Base-by-base conservation (phyloP, 83 land plant genomes). In the Larix sibirica region DNA sequence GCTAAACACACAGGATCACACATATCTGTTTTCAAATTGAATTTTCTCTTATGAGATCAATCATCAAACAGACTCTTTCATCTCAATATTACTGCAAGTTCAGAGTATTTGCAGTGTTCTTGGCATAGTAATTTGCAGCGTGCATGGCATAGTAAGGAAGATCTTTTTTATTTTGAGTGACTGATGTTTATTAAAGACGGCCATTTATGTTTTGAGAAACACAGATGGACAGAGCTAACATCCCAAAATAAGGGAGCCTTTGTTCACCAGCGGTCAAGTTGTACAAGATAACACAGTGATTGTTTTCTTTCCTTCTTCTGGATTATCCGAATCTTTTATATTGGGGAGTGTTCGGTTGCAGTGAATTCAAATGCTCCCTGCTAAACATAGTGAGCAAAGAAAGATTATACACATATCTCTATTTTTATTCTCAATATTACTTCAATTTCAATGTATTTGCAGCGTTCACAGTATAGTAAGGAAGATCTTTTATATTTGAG, bases 241-340 rank as follows among this genome's bases (percentile, higher is more conserved):
- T 77, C 83, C 91, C 62, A 83, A 91, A 47, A 82, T 95, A 83
- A 84, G 96, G 68, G 98, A 95, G 38, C 67, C 86, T 44, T 36
- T 90, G 4, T 96, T 88, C 83, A 80, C 81, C 17, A 88, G 75
- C 64, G 87, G 28, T 84, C 93, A 92, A 84, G 83, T 28, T 83
- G 87, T 84, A 18, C 88, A 89, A 58, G 92, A 95, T 62, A 70
- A 83, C 44, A 83, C 83, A 83, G 85, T 93, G 85, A 86, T 20
- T 73, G n/a, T 8, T 54, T 31, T 73, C 13, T 73, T 42, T 42
- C 54, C 23, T 73, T 71, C 0, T 6, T 6, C 0, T 38, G 54
- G 50, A 36, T 18, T 71, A 71, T 71, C 23, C 7, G 21, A 44
- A 67, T 16, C 50, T 71, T n/a, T 71, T 21, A 16, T 33, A 44